Evolutionary conservation across 306 rosid species (phyloP), one percentile per base, ranked within the genome.

Genomic region (Begonia loranthoides): DNA sequence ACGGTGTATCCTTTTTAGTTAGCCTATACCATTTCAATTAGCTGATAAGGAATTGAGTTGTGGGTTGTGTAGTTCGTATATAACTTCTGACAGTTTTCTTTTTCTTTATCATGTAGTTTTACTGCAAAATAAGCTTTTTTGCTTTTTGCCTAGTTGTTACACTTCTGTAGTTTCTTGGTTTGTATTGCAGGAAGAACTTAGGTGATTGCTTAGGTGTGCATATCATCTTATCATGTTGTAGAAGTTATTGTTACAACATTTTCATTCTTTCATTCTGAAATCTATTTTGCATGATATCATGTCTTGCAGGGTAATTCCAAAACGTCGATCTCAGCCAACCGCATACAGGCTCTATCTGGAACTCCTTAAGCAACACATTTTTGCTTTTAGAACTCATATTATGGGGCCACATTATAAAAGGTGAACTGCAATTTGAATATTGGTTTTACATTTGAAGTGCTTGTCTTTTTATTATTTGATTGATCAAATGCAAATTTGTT

Each of bases 261-360:
- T 19, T 9, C 0, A n/a, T 46, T 17, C 34, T 36, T 21, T 19
- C 48, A 10, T 3, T 13, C 3, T 41, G 43, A 9, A 13, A 45
- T 21, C 36, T 52, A 10, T 3, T 13, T 2, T 28, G 43, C 6
- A 13, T 48, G 6, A 13, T 48, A 9, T 48, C 9, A 11, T 48
- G 16, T 52, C 12, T 60, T 57, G 41, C 84, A 90, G 99, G 81
- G 96, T 90, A 57, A 70, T 82, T 74, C 94, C 99, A 46, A 68
- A 76, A 55, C 70, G 99, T 63, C 71, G 62, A 58, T 70, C 64
- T 56, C 92, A 79, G 65, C 95, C 95, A 19, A 88, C 66, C 13
- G 94, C 95, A 2, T 86, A 82, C 62, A 76, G 99, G 62, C 78
- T 86, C 48, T 90, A 86, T 51, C 59, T 90, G 75, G 99, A 90